Evolutionary conservation across 352 stramenopile genomes (phyloP), one percentile per base, ranked within the genome.

Genomic region (Globisporangium alternatum): DNA sequence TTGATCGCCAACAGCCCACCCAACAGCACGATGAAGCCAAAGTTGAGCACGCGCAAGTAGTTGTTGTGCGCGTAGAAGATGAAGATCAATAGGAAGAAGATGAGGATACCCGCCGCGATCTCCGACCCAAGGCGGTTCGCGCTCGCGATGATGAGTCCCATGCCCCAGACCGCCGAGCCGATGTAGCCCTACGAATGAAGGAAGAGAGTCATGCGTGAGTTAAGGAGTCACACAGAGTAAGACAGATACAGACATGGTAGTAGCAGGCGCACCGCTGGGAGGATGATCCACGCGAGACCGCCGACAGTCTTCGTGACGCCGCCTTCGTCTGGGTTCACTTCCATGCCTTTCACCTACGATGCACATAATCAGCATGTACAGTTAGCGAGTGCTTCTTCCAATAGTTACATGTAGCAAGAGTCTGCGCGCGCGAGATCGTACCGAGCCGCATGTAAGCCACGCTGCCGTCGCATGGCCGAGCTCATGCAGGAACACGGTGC

Each of bases 41-140:
- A 67, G 65, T 95, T 96, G 58, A 96, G 79, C 28, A 84, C 33
- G 35, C 89, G 86, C 61, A 97, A 71, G 75, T 95, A 95, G 28
- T 72, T 67, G 64, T 97, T 97, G 68, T 96, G 66, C n/a, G 89
- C 88, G 72, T 91, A 91, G 63, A 91, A 88, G 66, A 96, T 89
- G 67, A 95, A 94, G 30, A 93, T 52, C 4, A 94, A 44, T 13
- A 97, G 76, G 60, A 93, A 93, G 64, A 96, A 93, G 56, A 95
- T 91, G 71, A 97, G 85, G 56, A 96, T 68, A 44, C 85, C 87
- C 1, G 89, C 81, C 39, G 82, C 79, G 49, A 96, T 74, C 63
- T 96, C 86, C 1, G 84, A 77, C 22, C 70, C 78, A 15, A 79
- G 64, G 37, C 82, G 57, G 45, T 90, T 67, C 5, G 80, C 85